A percentile compares a stretch with the other conserved stretches of the same genome.
Conservation (phyloP, 176 grass and related monocot species). For the Olyra latifolia region DNA sequence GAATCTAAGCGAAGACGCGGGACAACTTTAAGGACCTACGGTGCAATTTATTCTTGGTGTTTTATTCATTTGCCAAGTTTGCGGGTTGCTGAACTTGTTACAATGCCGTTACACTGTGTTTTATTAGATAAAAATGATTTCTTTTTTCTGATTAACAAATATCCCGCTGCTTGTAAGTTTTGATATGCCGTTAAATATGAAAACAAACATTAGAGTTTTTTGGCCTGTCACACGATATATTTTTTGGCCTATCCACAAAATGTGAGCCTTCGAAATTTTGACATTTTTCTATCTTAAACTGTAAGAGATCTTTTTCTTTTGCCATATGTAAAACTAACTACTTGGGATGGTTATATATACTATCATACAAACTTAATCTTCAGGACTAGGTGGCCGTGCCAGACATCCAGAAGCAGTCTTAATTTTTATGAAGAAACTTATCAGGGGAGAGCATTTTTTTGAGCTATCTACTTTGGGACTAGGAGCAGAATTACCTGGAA, state of each 20-base stretch:
- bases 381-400: not conserved
- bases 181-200: not conserved
- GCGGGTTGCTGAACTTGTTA: not conserved
- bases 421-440: not conserved
- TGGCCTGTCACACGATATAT: too few relatives aligned
- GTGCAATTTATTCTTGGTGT: too few relatives aligned
- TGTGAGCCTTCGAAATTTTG: not conserved
- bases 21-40: too few relatives aligned
- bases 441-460: not conserved
- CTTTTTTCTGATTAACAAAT: not conserved
- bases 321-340: not conserved
- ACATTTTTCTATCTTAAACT: not conserved
- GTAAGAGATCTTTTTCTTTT: not conserved
- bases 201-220: not conserved
- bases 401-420: not conserved
- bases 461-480: not conserved
- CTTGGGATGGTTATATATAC: not conserved
- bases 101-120: not conserved
- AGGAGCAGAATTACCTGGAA: constrained; percentile 74
- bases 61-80: constrained; percentile 2
- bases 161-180: not conserved
- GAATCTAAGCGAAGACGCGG: too few relatives aligned
- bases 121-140: not conserved
- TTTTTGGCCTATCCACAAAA: not conserved
- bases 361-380: not conserved